These are phyloP conservation scores for Phalaenopsis hybrid DNA, from an alignment of 116 monocot species.

Conservation along the genomic window DNA sequence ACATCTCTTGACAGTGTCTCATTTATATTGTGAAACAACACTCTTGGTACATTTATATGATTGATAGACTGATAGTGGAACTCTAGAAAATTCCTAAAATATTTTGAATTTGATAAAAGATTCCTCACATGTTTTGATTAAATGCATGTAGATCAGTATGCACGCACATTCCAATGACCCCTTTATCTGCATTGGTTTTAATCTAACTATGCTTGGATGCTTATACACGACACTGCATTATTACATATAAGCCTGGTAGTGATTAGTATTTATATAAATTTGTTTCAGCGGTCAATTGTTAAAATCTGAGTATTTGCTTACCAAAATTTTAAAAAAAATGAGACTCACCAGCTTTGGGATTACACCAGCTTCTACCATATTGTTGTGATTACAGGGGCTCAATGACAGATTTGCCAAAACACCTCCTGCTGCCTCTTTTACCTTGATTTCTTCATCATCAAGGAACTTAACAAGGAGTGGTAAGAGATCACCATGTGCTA, in stretches of 20 bases:
- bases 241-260: background rate
- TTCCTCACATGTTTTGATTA: background rate
- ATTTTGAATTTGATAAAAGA: background rate
- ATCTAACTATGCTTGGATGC: background rate
- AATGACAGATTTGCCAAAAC: slow-evolving; percentile 65
- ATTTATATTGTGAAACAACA: too few species aligned
- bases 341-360: slow-evolving; percentile 70
- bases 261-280: background rate
- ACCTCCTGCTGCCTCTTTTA: slow-evolving; percentile 78
- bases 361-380: slow-evolving; percentile 63
- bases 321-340: background rate
- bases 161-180: background rate
- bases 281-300: background rate
- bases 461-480: slow-evolving; percentile 50
- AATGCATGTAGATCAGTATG: background rate
- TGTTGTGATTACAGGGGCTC: slow-evolving; percentile 40
- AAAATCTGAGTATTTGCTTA: background rate
- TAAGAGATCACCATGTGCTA: slow-evolving; percentile 46
- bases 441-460: slow-evolving; percentile 70
- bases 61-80: too few species aligned
- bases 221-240: background rate
- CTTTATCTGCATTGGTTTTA: background rate
- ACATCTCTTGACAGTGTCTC: too few species aligned
- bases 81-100: too few species aligned
- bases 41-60: too few species aligned